These are phyloP conservation scores for Syzygium grande DNA, from an alignment of 345 rosid genomes.

Conservation along the genomic window DNA sequence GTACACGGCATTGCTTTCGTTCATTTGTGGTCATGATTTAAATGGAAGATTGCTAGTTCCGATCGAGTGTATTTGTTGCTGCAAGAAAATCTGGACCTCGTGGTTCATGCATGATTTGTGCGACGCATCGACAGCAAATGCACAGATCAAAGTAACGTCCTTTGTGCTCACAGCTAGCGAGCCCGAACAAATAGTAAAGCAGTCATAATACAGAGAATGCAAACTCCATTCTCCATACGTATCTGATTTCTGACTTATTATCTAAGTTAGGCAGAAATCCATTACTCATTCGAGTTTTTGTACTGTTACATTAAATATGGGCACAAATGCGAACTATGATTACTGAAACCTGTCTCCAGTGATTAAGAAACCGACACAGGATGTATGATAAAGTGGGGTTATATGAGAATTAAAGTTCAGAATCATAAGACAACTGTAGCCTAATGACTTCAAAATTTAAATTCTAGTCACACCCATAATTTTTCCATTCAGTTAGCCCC, in stretches of 20 bases:
- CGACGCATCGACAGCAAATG: background rate
- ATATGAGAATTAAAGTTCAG: background rate
- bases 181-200: background rate
- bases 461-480: background rate
- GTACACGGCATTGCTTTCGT: background rate
- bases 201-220: background rate
- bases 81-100: background rate
- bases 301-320: background rate
- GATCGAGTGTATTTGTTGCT: background rate
- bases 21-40: background rate
- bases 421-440: background rate
- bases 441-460: background rate
- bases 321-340: background rate
- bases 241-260: background rate
- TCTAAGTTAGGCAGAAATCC: too few species aligned
- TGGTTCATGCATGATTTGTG: background rate
- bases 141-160: background rate
- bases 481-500: background rate
- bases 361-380: background rate
- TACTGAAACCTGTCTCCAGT: background rate
- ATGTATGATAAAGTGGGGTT: background rate
- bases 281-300: background rate
- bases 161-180: background rate
- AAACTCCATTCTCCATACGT: background rate
- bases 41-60: background rate